These are phyloP conservation scores for Fragilaria crotonensis DNA, from an alignment of 108 stramenopile species.

Conservation along the genomic window DNA sequence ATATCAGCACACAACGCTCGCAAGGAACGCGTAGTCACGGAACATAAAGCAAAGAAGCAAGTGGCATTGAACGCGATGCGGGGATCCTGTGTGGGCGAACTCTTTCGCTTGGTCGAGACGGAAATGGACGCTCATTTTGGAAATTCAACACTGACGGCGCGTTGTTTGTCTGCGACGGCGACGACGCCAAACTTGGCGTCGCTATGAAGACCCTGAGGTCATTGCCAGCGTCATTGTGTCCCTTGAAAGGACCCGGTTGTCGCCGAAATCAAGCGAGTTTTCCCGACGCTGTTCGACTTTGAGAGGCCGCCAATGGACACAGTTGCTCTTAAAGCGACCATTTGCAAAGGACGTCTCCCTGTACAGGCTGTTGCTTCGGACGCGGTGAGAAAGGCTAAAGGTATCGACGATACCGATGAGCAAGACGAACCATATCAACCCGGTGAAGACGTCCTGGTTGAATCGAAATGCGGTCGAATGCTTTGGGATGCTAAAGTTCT, in stretches of 20 bases:
- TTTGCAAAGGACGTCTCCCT: constrained; percentile 9
- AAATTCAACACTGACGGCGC: constrained; percentile 50
- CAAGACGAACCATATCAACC: constrained; percentile 25
- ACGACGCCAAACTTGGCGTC: constrained; percentile 34
- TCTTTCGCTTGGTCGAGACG: constrained; percentile 58
- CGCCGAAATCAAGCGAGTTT: constrained; percentile 51
- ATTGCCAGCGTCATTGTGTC: constrained; percentile 73
- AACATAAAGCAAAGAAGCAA: constrained; percentile 32
- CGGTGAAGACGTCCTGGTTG: constrained; percentile 68
- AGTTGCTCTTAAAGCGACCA: constrained; percentile 39
- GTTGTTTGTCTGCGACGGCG: constrained; percentile 47
- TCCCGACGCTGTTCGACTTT: constrained; percentile 41
- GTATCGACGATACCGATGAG: constrained; percentile 8
- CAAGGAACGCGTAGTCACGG: constrained; percentile 48
- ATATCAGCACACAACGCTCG: constrained; percentile 65
- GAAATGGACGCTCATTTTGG: constrained; percentile 67
- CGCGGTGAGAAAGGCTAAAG: neutral
- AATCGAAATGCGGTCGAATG: constrained; percentile 45
- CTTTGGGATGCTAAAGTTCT: constrained; percentile 67
- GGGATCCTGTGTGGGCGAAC: constrained; percentile 70
- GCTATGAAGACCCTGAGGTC: constrained; percentile 51
- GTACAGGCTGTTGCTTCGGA: neutral
- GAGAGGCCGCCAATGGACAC: constrained; percentile 46
- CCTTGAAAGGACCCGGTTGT: constrained; percentile 52
- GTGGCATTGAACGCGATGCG: constrained; percentile 36